Evolutionary conservation across 2,329 filamentous ascomycete genomes (phyloP).

Genomic region (Exserohilum rostratum): DNA sequence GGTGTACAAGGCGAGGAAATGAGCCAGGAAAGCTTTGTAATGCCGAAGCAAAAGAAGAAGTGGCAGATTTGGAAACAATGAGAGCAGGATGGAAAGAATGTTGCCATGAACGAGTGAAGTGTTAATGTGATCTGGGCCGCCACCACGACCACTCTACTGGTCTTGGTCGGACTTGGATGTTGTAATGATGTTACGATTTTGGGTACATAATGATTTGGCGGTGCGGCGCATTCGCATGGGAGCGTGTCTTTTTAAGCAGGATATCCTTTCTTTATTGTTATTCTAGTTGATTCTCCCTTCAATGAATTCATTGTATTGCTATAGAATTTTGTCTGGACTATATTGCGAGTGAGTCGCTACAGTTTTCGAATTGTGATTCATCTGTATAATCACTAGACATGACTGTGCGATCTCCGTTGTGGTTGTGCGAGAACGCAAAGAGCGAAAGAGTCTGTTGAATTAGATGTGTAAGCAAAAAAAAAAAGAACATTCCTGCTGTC

Average conservation of each 20-base stretch:
- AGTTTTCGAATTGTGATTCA: background rate
- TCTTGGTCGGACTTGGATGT: background rate
- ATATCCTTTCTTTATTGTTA: background rate
- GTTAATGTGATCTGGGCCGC: background rate
- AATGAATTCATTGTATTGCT: background rate
- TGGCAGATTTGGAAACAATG: slow-evolving; percentile 47
- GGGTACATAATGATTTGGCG: background rate
- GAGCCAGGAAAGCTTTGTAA: slow-evolving; percentile 42
- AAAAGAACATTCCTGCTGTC: too few relatives aligned
- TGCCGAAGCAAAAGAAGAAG: slow-evolving; percentile 48
- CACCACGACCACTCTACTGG: background rate
- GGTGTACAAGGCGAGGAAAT: slow-evolving; percentile 28
- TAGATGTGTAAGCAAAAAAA: too few relatives aligned
- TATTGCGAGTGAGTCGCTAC: background rate
- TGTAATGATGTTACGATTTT: slow-evolving; percentile 12
- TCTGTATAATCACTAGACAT: background rate
- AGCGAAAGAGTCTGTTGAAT: too few relatives aligned
- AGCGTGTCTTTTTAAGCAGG: too few relatives aligned
- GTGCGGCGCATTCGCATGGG: slow-evolving; percentile 3
- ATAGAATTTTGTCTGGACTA: background rate
- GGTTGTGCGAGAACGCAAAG: background rate
- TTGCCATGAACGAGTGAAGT: background rate
- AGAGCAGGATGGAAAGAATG: background rate
- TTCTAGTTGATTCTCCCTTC: background rate
- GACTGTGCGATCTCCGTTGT: background rate